phyloP scores from a whole-genome alignment of 2,329 filamentous ascomycete genomes.

The Hypomyces rosellus region DNA sequence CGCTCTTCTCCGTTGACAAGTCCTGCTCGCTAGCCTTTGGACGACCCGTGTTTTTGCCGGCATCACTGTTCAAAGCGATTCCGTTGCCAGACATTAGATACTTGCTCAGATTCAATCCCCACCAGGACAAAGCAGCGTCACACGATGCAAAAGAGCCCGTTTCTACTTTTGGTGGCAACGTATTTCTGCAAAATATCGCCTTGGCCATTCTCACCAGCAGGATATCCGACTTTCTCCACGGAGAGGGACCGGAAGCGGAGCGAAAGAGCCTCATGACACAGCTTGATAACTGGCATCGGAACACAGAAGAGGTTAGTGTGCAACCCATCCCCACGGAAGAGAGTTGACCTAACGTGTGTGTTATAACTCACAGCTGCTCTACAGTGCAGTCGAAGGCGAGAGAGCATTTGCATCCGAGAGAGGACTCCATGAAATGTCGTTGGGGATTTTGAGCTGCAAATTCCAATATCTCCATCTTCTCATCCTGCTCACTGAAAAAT shows the following conservation, averaged over 20 bases:
- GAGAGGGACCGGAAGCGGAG: not conserved
- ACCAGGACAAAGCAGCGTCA: not conserved
- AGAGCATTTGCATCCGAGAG: not conserved
- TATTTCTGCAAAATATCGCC: not conserved
- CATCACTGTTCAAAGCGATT: not conserved
- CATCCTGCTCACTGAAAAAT: conserved; percentile 1
- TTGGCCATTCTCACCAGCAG: not conserved
- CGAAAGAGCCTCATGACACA: not conserved
- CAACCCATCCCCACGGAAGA: no score
- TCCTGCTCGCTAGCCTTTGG: conserved; percentile 9
- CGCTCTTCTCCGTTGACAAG: conserved; percentile 6
- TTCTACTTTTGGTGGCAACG: not conserved
- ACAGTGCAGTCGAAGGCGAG: not conserved
- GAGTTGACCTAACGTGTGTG: no score
- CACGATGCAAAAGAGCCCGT: not conserved
- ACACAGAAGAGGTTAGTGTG: not conserved
- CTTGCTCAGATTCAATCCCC: not conserved
- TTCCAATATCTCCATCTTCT: conserved; percentile 2
- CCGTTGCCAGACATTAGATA: not conserved
- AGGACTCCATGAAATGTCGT: not conserved
- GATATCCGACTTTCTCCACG: not conserved
- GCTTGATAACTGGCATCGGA: not conserved
- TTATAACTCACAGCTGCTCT: not conserved
- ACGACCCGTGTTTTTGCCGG: conserved; percentile 2
- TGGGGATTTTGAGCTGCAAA: not conserved